A percentile compares a stretch with the other conserved stretches of the same genome.
Evolutionary conservation across 2,329 filamentous ascomycete species (phyloP).

Genomic region (Neonectria magnoliae): DNA sequence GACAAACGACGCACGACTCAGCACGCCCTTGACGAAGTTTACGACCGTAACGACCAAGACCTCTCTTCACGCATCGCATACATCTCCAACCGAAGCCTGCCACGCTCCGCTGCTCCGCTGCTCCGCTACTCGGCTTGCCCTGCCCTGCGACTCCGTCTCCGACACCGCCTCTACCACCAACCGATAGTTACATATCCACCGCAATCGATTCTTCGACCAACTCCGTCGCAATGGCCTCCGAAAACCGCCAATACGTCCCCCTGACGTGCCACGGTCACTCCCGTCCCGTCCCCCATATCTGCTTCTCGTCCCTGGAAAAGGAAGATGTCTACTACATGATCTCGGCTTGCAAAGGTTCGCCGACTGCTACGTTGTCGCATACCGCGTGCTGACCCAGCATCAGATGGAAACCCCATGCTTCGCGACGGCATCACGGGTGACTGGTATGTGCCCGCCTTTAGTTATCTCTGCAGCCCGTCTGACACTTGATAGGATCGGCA

Average conservation of each 20-base stretch:
- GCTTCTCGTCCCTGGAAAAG: conserved; percentile 85
- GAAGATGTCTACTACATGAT: conserved; percentile 91
- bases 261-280: conserved; percentile 96
- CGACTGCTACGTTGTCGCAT: conserved; percentile 20
- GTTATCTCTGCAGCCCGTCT: conserved; percentile 15
- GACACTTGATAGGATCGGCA: conserved; percentile 81
- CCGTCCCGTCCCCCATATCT: conserved; percentile 88
- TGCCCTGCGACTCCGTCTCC: conserved; percentile 3
- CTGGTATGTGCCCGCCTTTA: conserved; percentile 65
- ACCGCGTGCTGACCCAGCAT: conserved; percentile 36
- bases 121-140: conserved; percentile 2
- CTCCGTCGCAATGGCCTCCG: conserved; percentile 47
- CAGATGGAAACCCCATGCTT: conserved; percentile 98
- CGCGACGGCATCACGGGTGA: conserved; percentile 95
- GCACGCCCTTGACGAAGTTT: conserved; percentile 39
- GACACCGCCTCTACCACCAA: conserved; percentile 18
- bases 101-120: conserved; percentile 10
- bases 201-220: conserved; percentile 7
- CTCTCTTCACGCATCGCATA: conserved; percentile 15
- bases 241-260: conserved; percentile 75
- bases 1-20: conserved; percentile 26
- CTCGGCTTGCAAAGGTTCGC: conserved; percentile 86
- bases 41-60: conserved; percentile 43
- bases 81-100: conserved; percentile 12
- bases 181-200: conserved; percentile 3